Base-by-base conservation (phyloP, 108 stramenopile genomes). In the Pelagomonas calceolata region DNA sequence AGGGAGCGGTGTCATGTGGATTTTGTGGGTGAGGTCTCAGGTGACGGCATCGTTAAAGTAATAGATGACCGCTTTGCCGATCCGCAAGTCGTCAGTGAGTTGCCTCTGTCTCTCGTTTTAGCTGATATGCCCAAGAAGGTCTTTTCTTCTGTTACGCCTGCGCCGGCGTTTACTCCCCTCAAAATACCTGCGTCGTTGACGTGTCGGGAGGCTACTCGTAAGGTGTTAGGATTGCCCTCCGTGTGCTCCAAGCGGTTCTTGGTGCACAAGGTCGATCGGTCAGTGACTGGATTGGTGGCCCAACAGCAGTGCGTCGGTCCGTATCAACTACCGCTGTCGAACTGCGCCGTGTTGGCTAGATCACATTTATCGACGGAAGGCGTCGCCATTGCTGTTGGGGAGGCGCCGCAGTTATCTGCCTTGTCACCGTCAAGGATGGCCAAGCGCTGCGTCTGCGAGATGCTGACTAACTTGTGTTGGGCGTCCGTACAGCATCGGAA, bases 241-340 rank as follows among this genome's bases (percentile, higher is more conserved):
- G 96, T 99, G 35, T 95, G 98, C 33, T 96, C 94, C 21, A 99
- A 99, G 84, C 92, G 98, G 64, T 99, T 99, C 85, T 83, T 99
- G 16, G 95, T 96, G 31, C 95, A 95, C 87, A 99, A 99, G 85
- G 98, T 97, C 16, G 98, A 99, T 82, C 85, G 98, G 43, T 94
- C 93, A 39, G 98, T 99, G 33, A 95, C 94, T n/a, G 98, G 98
- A 0, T 87, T 99, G 32, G 86, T 96, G 67, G 96, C 98, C 29
- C 98, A 96, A 81, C 98, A 99, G 81, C 98, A 96, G 83, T 99
- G 98, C 78, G 98, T 99, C 31, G 98, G 98, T 17, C 95, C 98
- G 7, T 89, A 97, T 26, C 98, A 97, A 74, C 87, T 94, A 15
- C 98, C 98, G 14, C 85, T 99, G 43, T 89, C 94, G 12, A 92